Base-by-base conservation (phyloP, 2,329 filamentous ascomycete species). In the Aspergillus fumigatus region DNA sequence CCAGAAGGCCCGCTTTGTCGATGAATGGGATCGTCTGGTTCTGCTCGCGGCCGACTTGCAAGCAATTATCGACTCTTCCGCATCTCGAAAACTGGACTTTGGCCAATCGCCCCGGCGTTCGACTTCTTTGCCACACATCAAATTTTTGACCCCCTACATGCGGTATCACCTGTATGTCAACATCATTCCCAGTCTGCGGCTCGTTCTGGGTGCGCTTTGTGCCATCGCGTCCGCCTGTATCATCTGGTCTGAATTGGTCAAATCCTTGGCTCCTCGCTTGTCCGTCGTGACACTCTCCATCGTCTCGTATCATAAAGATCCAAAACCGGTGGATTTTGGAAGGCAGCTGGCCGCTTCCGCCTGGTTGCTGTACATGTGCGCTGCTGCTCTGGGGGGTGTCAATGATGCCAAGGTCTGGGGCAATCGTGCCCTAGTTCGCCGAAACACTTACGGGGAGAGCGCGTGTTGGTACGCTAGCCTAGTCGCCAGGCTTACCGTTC, bases 321-420 rank as follows among this genome's bases (percentile, higher is more conserved):
- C 85, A 55, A 88, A 87, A 26, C 86, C 89, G 55, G 87, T 97
- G 59, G 90, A 90, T 19, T 92, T 97, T 64, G 88, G 87, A 2
- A 91, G 92, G 4, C 94, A 99, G 71, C 73, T 92, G 48, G 88
- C 93, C 50, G 89, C 93, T 0, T 87, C 91, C 2, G 78, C 85
- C 14, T 99, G 94, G 94, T 87, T 99, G 59, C 81, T 92, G 56
- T 99, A 99, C 79, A 99, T 99, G 94, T 96, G 90, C 72, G 82
- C 89, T 14, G 92, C 92, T 49, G 91, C 94, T 4, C 83, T 97
- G 51, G 89, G 86, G 56, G 92, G 92, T 7, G 87, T 99, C 68
- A 91, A 88, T 14, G 91, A 96, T 70, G 90, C 96, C 65, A 95
- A 94, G 68, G 92, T 97, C n/a, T 99, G 94, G 94, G 89, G 94